Conservation (phyloP, 2,329 filamentous ascomycete species). For the Clonostachys rosea region DNA sequence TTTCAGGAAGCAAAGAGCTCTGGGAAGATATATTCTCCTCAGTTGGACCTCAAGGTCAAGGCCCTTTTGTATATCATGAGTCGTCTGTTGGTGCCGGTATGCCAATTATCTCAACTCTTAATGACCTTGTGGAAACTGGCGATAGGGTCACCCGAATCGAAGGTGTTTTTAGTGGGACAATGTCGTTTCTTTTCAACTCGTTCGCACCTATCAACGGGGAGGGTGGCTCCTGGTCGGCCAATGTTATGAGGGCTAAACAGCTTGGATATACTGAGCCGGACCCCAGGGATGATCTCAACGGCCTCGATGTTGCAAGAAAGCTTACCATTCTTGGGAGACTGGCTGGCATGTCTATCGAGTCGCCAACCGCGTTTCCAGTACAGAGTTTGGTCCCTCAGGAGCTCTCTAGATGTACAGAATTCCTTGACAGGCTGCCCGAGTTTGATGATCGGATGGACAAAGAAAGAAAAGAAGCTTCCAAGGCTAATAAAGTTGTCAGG, state of each 20-base stretch:
- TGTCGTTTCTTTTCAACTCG: constrained; percentile 97
- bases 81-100: constrained; percentile 90
- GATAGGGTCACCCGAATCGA: constrained; percentile 90
- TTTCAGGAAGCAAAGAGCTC: constrained; percentile 73
- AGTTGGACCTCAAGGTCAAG: constrained; percentile 30
- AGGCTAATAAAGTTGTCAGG: constrained; percentile 87
- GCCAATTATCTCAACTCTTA: constrained; percentile 88
- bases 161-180: constrained; percentile 95
- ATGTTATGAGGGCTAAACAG: constrained; percentile 88
- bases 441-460: constrained; percentile 91
- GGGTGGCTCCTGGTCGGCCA: constrained; percentile 82
- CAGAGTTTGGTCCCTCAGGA: constrained; percentile 89
- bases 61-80: constrained; percentile 87
- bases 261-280: constrained; percentile 91
- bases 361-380: constrained; percentile 85
- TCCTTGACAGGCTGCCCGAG: constrained; percentile 71
- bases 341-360: constrained; percentile 74
- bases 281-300: constrained; percentile 81
- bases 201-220: constrained; percentile 76
- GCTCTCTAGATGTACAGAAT: constrained; percentile 75
- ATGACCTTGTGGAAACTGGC: constrained; percentile 90
- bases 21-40: constrained; percentile 85
- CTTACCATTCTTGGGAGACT: constrained; percentile 92
- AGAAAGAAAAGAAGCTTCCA: constrained; percentile 49
- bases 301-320: constrained; percentile 86